Base-by-base conservation (phyloP, 2,329 filamentous ascomycete species). In the Aspergillus fumigatus region DNA sequence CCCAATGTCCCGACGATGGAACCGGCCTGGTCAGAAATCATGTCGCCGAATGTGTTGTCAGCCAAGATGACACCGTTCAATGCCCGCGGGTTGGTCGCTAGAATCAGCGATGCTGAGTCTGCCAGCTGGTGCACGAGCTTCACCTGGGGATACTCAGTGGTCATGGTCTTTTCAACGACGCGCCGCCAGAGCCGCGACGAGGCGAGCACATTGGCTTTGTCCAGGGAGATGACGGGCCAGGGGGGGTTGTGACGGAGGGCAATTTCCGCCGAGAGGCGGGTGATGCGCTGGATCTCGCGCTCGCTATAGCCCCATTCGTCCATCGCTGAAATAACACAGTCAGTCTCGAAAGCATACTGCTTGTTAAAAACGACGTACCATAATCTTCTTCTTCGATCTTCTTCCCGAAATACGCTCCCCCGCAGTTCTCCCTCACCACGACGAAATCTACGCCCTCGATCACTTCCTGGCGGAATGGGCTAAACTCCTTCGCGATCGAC, bases 121-220 rank as follows among this genome's bases (percentile, higher is more conserved):
- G 96, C 95, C 45, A 97, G 83, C 75, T 96, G 92, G 71, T 95
- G 92, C 58, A 86, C 82, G 21, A 93, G 75, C 77, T 88, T 85
- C 48, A 96, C 78, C 70, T 92, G 84, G 2, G 92, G 90, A 75
- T 93, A 96, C 80, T 96, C 92, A 53, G 84, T 84, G 64, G 80
- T 82, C 80, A 95, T 92, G 50, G 90, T 84, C 75, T 93, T 88
- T 51, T 84, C 85, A 48, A 96, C 88, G 1, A 89, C 88, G 75
- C 88, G 90, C 58, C 92, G 82, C 92, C 92, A 96, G 61, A 96
- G 80, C 19, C 92, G 80, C 69, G 86, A 90, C 6, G 90, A 94
- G 1, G 92, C 92, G 61, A 97, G 82, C 40, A 96, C 92, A 71
- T 97, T 97, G 27, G 92, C 92, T 83, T 96, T 96, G 76, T 97